Base-by-base conservation (phyloP, 2,329 filamentous ascomycete species). In the Exophiala calicioides region DNA sequence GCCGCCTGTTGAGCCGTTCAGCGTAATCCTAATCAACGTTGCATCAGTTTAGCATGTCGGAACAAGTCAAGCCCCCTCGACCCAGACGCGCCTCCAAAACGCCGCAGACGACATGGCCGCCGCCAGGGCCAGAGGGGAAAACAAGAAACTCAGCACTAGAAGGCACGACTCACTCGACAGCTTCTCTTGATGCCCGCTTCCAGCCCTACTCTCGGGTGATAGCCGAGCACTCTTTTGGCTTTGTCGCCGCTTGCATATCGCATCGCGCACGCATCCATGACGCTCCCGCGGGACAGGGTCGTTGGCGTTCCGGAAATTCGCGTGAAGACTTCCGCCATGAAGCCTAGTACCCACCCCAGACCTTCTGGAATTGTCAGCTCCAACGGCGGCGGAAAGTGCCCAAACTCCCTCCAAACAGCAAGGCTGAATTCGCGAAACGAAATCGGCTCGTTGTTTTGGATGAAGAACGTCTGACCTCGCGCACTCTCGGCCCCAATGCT, bases 181-280 rank as follows among this genome's bases (percentile, higher is more conserved):
- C 70, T 74, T 46, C 70, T 59, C 43, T 67, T 65, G 26, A 81
- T 67, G 1, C 72, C 78, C 23, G 79, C 75, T 27, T 74, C 69
- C 41, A 82, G 66, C 2, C 68, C 66, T 8, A 82, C 68, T 39
- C 64, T 65, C 32, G 78, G 71, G 48, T 67, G 60, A 59, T 81
- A 82, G 13, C 77, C 76, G 52, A 82, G 56, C 2, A 82, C 62
- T 37, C 59, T 58, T 51, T 62, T 71, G 30, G 78, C 78, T 57
- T 79, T 80, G 9, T 65, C 62, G 21, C 76, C 74, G 56, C 68
- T 74, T 15, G 75, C 73, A 67, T 81, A 82, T 41, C 76, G 65
- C 36, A 71, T 66, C 29, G 73, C 68, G 47, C 74, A 73, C 26
- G 72, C 78, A 65, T 82, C 80, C 54, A 68, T 69, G 3, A 82